Evolutionary conservation across 148 eudicot genomes (phyloP).

Genomic region (Rhododendron ovatum): DNA sequence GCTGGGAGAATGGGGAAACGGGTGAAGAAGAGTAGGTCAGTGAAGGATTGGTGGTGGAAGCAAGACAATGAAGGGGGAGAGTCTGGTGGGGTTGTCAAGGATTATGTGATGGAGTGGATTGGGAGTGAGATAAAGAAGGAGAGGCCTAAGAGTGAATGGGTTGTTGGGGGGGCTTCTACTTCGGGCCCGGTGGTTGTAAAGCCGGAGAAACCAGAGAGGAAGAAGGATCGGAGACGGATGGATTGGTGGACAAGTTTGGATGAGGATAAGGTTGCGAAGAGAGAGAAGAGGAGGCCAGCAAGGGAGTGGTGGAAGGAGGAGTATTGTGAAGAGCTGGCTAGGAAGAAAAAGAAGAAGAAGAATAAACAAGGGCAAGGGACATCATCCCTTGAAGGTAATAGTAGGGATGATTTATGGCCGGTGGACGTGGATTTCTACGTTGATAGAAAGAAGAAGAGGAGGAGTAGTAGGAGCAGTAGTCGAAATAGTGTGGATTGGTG

Average conservation of each 20-base stretch:
- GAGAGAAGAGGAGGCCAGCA: slow-evolving; percentile 66
- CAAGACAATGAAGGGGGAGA: slow-evolving; percentile 32
- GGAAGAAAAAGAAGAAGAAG: slow-evolving; percentile 63
- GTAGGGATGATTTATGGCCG: slow-evolving; percentile 59
- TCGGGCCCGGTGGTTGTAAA: slow-evolving; percentile 27
- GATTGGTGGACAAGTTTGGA: slow-evolving; percentile 88
- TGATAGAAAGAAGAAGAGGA: slow-evolving; percentile 25
- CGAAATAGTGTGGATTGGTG: slow-evolving; percentile 63
- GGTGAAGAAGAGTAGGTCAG: slow-evolving; percentile 35
- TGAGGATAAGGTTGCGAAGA: slow-evolving; percentile 47
- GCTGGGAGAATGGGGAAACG: slow-evolving; percentile 21
- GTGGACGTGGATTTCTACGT: slow-evolving; percentile 47
- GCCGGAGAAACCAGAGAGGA: slow-evolving; percentile 34
- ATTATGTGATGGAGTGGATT: slow-evolving; percentile 94
- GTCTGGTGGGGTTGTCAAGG: slow-evolving; percentile 60
- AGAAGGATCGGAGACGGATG: slow-evolving; percentile 49
- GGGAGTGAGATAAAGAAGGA: slow-evolving; percentile 74
- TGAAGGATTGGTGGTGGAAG: slow-evolving; percentile 66
- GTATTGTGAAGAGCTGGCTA: slow-evolving; percentile 66
- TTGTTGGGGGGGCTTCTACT: slow-evolving; percentile 52
- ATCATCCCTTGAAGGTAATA: slow-evolving; percentile 30
- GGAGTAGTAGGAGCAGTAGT: slow-evolving; percentile 21
- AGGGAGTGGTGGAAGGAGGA: slow-evolving; percentile 99
- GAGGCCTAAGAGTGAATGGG: slow-evolving; percentile 44
- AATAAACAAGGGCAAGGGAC: slow-evolving; percentile 31